Conservation (phyloP, 768 basidiomycete genomes). For the Myochromella boudieri region DNA sequence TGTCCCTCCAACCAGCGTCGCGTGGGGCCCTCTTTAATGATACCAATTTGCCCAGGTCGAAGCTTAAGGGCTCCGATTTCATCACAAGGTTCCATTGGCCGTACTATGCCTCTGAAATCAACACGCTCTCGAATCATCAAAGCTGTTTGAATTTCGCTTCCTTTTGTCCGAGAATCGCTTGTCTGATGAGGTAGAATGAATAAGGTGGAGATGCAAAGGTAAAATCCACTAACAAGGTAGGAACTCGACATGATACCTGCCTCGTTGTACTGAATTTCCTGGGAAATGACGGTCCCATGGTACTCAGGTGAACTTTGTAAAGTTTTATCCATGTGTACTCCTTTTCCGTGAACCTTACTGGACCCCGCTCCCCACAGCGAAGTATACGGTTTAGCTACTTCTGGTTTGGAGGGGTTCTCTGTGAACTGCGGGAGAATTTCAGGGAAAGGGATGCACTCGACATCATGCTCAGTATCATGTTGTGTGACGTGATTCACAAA, state of each 20-base stretch:
- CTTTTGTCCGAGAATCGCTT: not conserved
- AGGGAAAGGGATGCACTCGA: conserved; percentile 48
- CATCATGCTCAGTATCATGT: conserved; percentile 31
- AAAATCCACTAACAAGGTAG: conserved; percentile 9
- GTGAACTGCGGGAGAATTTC: conserved; percentile 34
- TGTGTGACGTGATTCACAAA: conserved; percentile 56
- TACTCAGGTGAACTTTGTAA: no score
- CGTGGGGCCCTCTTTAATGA: conserved; percentile 73
- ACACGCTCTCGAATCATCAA: conserved; percentile 75
- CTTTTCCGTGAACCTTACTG: no score
- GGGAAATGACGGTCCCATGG: conserved; percentile 25
- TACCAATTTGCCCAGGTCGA: conserved; percentile 55
- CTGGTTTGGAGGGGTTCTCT: no score
- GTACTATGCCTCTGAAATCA: conserved; percentile 53
- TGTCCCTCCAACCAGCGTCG: conserved; percentile 67
- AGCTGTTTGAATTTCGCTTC: conserved; percentile 24
- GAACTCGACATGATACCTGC: conserved; percentile 15
- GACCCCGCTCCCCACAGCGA: no score
- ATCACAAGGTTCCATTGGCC: conserved; percentile 62
- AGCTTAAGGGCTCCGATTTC: conserved; percentile 56
- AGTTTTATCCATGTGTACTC: no score
- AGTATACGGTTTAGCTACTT: no score
- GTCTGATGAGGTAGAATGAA: no score
- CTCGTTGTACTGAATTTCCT: conserved; percentile 26
- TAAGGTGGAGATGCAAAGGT: no score